Percentiles rank a stretch among this genome's conserved stretches.
Conservation (phyloP, 345 rosid species). For the Salix udensis region DNA sequence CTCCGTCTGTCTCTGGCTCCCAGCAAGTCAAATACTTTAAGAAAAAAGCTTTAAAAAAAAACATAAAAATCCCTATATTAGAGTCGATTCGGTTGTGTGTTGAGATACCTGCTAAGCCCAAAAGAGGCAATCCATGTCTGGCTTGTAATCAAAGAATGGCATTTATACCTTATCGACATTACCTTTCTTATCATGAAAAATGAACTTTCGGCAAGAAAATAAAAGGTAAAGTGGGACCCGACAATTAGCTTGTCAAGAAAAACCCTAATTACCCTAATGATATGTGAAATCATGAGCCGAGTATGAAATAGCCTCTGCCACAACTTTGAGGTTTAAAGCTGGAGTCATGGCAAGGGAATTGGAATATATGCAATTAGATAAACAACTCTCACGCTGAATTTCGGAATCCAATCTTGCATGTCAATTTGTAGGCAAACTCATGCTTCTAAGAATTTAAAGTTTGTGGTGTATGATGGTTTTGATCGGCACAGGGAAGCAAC, state of each 20-base stretch:
- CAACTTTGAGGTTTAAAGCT: not conserved
- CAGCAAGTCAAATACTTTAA: too few species aligned
- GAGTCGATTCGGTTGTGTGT: not conserved
- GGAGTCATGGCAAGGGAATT: not conserved
- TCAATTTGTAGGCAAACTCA: too few species aligned
- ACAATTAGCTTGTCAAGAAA: too few species aligned
- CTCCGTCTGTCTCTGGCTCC: too few species aligned
- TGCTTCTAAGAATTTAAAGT: too few species aligned
- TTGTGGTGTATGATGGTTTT: too few species aligned
- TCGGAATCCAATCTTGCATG: too few species aligned
- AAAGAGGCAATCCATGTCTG: not conserved
- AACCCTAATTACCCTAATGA: too few species aligned
- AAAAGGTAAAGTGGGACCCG: not conserved
- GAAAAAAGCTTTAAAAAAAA: too few species aligned
- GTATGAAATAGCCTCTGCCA: not conserved
- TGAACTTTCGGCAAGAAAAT: conserved; percentile 11
- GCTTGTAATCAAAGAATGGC: not conserved
- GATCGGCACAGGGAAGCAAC: too few species aligned
- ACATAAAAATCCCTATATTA: too few species aligned
- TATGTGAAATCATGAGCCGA: too few species aligned
- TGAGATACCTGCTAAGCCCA: conserved; percentile 2
- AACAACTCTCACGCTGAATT: not conserved
- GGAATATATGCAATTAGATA: not conserved
- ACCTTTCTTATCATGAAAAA: not conserved
- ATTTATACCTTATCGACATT: conserved; percentile 20